Percentiles rank a stretch among this genome's conserved stretches.
phyloP scores from a whole-genome alignment of 768 basidiomycete species.

The Tricholoma matsutake region DNA sequence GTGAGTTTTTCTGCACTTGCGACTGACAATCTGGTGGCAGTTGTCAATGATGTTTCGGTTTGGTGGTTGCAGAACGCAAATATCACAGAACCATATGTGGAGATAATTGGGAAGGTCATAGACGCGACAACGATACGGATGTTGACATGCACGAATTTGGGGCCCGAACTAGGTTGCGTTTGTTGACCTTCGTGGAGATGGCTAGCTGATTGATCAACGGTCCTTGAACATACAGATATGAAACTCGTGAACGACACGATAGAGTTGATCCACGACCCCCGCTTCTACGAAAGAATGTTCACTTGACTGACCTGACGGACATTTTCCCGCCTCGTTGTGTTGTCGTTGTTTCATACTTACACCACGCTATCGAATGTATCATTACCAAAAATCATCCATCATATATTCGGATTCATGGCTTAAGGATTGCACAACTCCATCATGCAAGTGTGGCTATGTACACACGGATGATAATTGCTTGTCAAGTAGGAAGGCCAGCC shows the following conservation, averaged over 20 bases:
- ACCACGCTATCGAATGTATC: background rate
- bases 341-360: background rate
- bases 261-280: conserved; percentile 56
- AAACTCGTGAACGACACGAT: conserved; percentile 59
- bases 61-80: conserved; percentile 33
- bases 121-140: conserved; percentile 57
- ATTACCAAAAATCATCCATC: background rate
- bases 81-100: conserved; percentile 54
- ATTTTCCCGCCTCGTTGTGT: background rate
- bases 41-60: background rate
- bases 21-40: conserved; percentile 2
- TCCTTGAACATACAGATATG: conserved; percentile 39
- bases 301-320: conserved; percentile 1
- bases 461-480: background rate
- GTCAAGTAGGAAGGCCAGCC: conserved; percentile 25
- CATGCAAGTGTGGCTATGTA: background rate
- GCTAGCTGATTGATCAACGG: conserved; percentile 2
- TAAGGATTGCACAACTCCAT: background rate
- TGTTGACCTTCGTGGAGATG: background rate
- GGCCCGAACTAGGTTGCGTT: conserved; percentile 59
- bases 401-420: background rate
- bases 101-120: conserved; percentile 62
- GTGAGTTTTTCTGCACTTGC: conserved; percentile 28
- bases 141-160: conserved; percentile 52
- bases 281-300: conserved; percentile 52